Evolutionary conservation across 2,329 filamentous ascomycete species (phyloP).

Genomic region (Hymenotorrendiella dingleyae): DNA sequence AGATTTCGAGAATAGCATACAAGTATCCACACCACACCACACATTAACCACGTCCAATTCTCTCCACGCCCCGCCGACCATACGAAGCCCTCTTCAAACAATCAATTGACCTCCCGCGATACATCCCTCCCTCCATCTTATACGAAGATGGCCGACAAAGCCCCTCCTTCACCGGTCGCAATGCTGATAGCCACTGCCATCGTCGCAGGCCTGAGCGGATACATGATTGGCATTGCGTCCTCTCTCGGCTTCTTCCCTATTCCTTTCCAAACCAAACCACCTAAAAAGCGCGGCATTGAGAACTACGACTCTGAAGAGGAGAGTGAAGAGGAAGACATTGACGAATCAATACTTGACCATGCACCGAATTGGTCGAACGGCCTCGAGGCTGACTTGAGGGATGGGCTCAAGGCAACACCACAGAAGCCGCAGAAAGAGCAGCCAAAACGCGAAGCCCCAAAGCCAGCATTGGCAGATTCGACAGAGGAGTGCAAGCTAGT

Average conservation of each 20-base stretch:
- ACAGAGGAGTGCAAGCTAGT: conserved; percentile 91
- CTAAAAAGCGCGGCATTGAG: conserved; percentile 43
- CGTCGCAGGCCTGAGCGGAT: conserved; percentile 68
- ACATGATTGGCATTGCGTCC: conserved; percentile 69
- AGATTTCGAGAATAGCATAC: too few relatives aligned
- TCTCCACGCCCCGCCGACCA: neutral
- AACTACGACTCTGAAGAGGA: conserved; percentile 56
- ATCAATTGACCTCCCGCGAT: neutral
- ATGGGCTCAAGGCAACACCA: conserved; percentile 42
- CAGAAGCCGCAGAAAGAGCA: conserved; percentile 10
- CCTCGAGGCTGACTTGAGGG: conserved; percentile 50
- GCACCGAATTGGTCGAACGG: conserved; percentile 63
- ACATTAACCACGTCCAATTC: too few relatives aligned
- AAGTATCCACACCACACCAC: too few relatives aligned
- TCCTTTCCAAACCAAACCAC: conserved; percentile 23
- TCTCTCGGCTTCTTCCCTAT: conserved; percentile 69
- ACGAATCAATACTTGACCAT: conserved; percentile 54
- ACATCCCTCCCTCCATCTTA: neutral
- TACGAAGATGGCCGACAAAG: conserved; percentile 24
- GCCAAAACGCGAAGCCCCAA: conserved; percentile 35
- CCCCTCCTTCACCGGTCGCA: conserved; percentile 33
- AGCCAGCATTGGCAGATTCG: conserved; percentile 35
- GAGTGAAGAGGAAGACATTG: conserved; percentile 62
- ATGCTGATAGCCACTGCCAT: conserved; percentile 69
- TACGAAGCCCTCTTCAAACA: neutral